Evolutionary conservation across 768 basidiomycete species (phyloP), one percentile per base, ranked within the genome.

Genomic region (Lactarius hatsudake): DNA sequence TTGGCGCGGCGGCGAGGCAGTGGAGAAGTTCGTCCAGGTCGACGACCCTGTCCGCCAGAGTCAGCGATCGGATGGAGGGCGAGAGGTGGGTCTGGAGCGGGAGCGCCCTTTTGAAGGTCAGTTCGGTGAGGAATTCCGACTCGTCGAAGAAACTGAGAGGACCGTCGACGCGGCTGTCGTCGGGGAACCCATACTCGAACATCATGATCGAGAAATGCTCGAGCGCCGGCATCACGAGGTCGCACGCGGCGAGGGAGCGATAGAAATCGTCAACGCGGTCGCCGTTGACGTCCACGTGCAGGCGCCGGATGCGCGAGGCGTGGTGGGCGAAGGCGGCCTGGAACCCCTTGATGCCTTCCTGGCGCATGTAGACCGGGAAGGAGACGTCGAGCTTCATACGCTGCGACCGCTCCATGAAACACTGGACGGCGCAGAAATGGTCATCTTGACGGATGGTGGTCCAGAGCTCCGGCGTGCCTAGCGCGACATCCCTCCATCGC

Each of bases 181-280:
- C 67, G 0, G 28, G 53, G 20, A 60, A 68, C 0, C 67, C 62
- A 7, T 55, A 40, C 18, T 64, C 59, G n/a, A 12, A 32, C 62
- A 68, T 64, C 13, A 15, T 26, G 15, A 68, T 68, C 40, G 67
- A 68, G 34, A 68, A 60, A 8, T 64, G 62, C 3, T 68, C 62
- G 15, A 68, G 67, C 2, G 34, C 34, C 0, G 58, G 59, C 42
- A 64, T 26, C 20, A 30, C 28, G 30, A 63, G 58, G 26, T 54
- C 51, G 20, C 58, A 43, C 34, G 15, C 2, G 2, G 58, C 42
- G 26, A 68, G 67, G 12, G 32, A 30, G 32, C 34, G 13, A 28
- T 64, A 68, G 1, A 68, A 68, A 5, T 68, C 67, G n/a, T 20
- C 45, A 1, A 55, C 59, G 42, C 63, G 67, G 45, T 64, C 58